phyloP scores from a whole-genome alignment of 2,329 filamentous ascomycete species.

The Acephala macrosclerotiorum region DNA sequence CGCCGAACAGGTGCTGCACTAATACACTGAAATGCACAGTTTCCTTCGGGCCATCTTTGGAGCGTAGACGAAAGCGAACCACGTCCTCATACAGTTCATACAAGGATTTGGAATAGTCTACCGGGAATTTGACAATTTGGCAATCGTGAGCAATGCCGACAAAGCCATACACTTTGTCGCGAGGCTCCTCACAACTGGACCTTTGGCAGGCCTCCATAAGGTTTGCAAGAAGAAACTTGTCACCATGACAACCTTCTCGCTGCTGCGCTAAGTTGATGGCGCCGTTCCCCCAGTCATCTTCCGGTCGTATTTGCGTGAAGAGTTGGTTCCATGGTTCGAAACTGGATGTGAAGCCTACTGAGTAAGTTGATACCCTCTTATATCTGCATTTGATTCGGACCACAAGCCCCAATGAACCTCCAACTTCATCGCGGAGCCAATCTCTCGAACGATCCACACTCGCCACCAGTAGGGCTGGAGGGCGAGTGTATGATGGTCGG shows the following conservation, averaged over 20 bases:
- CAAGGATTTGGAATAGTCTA: constrained; percentile 40
- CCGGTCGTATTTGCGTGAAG: constrained; percentile 14
- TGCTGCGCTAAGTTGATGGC: constrained; percentile 24
- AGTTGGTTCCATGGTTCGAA: constrained; percentile 10
- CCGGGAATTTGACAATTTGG: constrained; percentile 36
- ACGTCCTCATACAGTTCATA: constrained; percentile 28
- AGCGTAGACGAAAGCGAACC: constrained; percentile 19
- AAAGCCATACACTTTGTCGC: constrained; percentile 45
- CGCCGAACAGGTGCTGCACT: constrained; percentile 13
- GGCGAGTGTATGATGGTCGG: constrained; percentile 19
- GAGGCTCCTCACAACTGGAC: constrained; percentile 39
- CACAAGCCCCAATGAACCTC: constrained; percentile 18
- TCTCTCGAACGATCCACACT: constrained; percentile 30
- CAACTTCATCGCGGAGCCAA: constrained; percentile 19
- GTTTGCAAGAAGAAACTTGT: constrained; percentile 24
- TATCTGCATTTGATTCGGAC: neutral
- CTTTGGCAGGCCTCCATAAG: constrained; percentile 35
- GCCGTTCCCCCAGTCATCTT: constrained; percentile 5
- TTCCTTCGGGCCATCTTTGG: constrained; percentile 7
- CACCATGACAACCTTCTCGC: constrained; percentile 25
- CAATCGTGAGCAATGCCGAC: constrained; percentile 42
- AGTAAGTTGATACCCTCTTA: neutral
- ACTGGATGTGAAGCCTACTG: constrained; percentile 15
- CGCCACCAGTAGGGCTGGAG: constrained; percentile 31
- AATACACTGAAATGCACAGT: constrained; percentile 25